Conservation (phyloP, 2,329 filamentous ascomycete species). For the Neonectria hederae region DNA sequence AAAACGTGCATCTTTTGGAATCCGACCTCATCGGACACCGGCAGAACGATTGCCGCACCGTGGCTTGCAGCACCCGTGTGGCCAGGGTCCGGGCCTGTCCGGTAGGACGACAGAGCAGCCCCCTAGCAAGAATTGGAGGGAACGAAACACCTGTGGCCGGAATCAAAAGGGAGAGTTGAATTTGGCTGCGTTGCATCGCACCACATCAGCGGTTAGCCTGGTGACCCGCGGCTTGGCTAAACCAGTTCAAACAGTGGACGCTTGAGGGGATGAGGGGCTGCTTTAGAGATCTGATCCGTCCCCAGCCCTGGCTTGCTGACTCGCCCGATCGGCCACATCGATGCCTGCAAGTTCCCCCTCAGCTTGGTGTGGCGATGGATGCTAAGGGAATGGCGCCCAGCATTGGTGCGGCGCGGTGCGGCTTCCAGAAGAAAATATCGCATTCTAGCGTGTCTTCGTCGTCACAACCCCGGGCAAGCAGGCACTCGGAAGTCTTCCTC, state of each 20-base stretch:
- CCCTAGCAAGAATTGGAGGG: constrained; percentile 7
- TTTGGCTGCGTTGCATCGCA: constrained; percentile 29
- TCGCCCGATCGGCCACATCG: constrained; percentile 26
- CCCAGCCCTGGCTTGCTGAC: constrained; percentile 12
- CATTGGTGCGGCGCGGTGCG: constrained; percentile 16
- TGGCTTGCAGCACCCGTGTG: constrained; percentile 27
- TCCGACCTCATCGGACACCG: constrained; percentile 19
- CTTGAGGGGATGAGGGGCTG: constrained; percentile 1
- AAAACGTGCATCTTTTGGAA: constrained; percentile 19
- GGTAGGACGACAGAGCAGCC: constrained; percentile 25
- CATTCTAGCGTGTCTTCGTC: constrained; percentile 29
- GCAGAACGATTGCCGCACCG: constrained; percentile 30
- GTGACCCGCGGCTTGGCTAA: constrained; percentile 16
- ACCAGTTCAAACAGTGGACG: background rate
- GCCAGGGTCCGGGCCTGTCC: constrained; percentile 21
- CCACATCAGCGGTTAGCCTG: constrained; percentile 25
- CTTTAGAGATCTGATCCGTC: constrained; percentile 23
- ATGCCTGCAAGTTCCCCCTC: constrained; percentile 24
- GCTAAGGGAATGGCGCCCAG: constrained; percentile 10
- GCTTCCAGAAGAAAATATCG: constrained; percentile 35
- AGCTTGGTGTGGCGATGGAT: constrained; percentile 18
- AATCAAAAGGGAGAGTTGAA: constrained; percentile 16
- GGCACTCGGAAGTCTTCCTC: constrained; percentile 14
- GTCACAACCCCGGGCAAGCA: constrained; percentile 23
- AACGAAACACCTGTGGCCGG: constrained; percentile 12